These are phyloP conservation scores for Dactylellina sp. DNA, from an alignment of 2,329 filamentous ascomycete species.

Conservation along the genomic window DNA sequence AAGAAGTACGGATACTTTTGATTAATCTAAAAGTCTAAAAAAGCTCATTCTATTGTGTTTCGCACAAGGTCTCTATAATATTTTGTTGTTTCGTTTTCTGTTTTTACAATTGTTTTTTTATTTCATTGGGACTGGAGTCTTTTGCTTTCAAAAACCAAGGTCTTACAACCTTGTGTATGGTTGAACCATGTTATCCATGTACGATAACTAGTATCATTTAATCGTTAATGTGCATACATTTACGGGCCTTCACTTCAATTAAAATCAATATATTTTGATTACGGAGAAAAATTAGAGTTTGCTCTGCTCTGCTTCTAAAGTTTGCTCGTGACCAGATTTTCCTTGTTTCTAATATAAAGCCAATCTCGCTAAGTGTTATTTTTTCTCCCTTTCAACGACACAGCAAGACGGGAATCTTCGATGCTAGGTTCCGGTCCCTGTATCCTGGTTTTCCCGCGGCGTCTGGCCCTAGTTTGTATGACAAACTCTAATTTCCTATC, in stretches of 20 bases:
- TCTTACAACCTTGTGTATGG: constrained; percentile 4
- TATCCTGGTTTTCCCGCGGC: too few species aligned
- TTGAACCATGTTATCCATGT: constrained; percentile 38
- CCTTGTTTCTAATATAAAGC: neutral
- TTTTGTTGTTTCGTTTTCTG: neutral
- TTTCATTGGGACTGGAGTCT: constrained; percentile 55
- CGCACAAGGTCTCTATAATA: neutral
- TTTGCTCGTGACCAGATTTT: constrained; percentile 16
- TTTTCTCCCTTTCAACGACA: constrained; percentile 2
- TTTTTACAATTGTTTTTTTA: too few species aligned
- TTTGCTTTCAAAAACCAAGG: constrained; percentile 37
- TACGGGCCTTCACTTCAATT: constrained; percentile 39
- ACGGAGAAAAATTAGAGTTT: neutral
- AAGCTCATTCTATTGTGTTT: constrained; percentile 1
- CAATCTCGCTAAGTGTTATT: neutral
- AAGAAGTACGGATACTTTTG: constrained; percentile 48
- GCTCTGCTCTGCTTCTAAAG: constrained; percentile 4
- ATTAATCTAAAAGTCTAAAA: constrained; percentile 11
- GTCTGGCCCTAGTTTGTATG: too few species aligned
- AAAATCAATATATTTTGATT: constrained; percentile 14
- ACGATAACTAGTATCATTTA: constrained; percentile 36
- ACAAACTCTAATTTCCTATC: too few species aligned
- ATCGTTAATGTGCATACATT: constrained; percentile 50
- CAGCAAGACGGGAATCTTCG: too few species aligned
- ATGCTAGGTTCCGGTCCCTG: too few species aligned